Percentiles rank a stretch among this genome's conserved stretches.
Conservation (phyloP, 768 basidiomycete species). For the Rhizopogon roseolus region DNA sequence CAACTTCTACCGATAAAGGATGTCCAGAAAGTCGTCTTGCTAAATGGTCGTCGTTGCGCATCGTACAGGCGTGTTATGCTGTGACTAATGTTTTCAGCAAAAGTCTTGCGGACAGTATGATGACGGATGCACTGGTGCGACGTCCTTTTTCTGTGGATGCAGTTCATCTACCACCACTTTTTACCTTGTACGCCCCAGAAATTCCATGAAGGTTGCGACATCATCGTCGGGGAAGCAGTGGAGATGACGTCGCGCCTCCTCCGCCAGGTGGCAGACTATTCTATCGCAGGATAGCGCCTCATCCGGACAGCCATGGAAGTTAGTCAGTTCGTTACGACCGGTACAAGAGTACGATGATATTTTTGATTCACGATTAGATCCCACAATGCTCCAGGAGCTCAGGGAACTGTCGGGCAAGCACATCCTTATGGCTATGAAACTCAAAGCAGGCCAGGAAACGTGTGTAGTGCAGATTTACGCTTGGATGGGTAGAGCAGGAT, state of each 20-base stretch:
- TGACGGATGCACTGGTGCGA: not conserved
- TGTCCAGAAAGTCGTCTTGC: not conserved
- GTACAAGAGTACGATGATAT: not conserved
- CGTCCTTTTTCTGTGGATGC: not conserved
- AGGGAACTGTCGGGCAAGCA: not conserved
- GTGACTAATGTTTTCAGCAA: not conserved
- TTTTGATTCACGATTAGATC: not conserved
- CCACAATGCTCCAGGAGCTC: not conserved
- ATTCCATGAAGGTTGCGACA: not conserved
- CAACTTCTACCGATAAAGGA: not conserved
- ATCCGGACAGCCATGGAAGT: not conserved
- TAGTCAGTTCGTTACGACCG: not conserved
- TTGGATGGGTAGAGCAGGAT: not conserved
- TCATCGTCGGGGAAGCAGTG: not conserved
- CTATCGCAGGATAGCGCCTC: not conserved
- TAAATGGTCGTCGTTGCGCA: not conserved
- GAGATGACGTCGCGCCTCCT: not conserved
- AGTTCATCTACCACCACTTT: conserved; percentile 1
- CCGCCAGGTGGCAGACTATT: not conserved
- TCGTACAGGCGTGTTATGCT: not conserved
- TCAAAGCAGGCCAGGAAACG: not conserved
- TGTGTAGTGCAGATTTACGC: not conserved
- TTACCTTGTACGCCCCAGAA: not conserved
- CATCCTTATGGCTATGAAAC: not conserved
- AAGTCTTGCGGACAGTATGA: not conserved